Evolutionary conservation across 176 grass and related monocot species (phyloP), one percentile per base, ranked within the genome.

Genomic region (Sorghum bicolor): DNA sequence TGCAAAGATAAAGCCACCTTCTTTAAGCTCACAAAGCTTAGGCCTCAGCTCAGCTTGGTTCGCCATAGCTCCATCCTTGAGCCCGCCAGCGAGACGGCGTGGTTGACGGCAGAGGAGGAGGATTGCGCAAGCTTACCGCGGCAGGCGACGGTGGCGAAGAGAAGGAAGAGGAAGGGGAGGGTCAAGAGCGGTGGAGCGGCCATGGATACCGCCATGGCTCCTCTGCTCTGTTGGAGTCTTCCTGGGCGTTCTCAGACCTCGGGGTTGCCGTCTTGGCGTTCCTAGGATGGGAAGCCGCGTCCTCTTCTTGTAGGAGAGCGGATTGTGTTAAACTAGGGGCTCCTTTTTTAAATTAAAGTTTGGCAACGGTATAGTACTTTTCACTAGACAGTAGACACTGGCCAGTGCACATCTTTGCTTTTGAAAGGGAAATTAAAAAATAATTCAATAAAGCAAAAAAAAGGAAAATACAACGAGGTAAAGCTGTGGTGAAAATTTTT

Each of bases 61-160:
- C 25, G 8, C 24, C 26, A n/a, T 20, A 11, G 40, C 3, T 29
- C 12, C 8, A 36, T 29, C 15, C 4, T 73, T 47, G 43, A 17
- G 43, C 3, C 15, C 2, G 15, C 10, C 0, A 10, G 16, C 3
- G n/a, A 72, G 24, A 60, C 22, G 38, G 29, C 15, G n/a, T 16
- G 13, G 7, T 20, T 70, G 13, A 8, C 24, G 65, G 43, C 33
- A 31, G 62, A 6, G 10, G 22, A 53, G 58, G 26, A 22, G 69
- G 74, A 3, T 26, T 7, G 29, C 34, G 29, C 68, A 70, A 33
- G 29, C 67, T 67, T 83, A 93, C 91, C 85, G 30, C 53, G 5
- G 43, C 22, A 74, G 29, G 73, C 28, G 72, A 64, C 20, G 45
- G 70, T 13, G 28, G 34, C 36, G 77, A 64, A 34, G 77, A 91